phyloP scores from a whole-genome alignment of 805 yeast species.

The Candida ipomoeae region DNA sequence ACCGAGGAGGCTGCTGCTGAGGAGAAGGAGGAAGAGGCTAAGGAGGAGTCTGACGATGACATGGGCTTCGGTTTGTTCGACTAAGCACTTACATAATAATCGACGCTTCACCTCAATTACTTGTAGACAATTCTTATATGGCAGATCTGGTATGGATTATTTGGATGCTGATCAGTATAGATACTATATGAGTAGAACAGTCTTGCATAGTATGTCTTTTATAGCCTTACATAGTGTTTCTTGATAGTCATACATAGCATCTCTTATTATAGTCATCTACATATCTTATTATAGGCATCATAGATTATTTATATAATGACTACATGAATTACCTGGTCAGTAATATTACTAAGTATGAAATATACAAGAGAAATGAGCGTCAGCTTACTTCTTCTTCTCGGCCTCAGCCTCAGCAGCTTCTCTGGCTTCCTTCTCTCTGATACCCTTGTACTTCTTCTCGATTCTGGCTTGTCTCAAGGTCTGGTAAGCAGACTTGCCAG shows the following conservation, averaged over 20 bases:
- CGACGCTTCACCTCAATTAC: background rate
- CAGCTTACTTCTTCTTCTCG: slow-evolving; percentile 78
- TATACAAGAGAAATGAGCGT: slow-evolving; percentile 10
- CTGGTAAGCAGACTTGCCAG: slow-evolving; percentile 73
- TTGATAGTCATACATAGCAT: no score
- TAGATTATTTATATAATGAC: background rate
- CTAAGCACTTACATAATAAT: slow-evolving; percentile 42
- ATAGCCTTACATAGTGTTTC: no score
- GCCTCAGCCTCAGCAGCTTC: slow-evolving; percentile 99
- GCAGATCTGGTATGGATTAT: background rate
- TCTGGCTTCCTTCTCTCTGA: slow-evolving; percentile 95
- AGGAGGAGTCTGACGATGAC: slow-evolving; percentile 56
- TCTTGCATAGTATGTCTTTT: no score
- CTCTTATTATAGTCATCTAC: no score
- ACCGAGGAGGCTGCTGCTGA: slow-evolving; percentile 34
- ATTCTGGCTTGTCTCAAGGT: slow-evolving; percentile 95
- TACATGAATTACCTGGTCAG: slow-evolving; percentile 10
- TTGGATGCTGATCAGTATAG: background rate
- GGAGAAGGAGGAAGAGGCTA: slow-evolving; percentile 25
- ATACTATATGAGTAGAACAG: background rate
- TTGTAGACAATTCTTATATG: no score
- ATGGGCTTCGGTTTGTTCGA: slow-evolving; percentile 99
- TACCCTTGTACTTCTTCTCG: slow-evolving; percentile 89
- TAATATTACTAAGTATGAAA: slow-evolving; percentile 18
- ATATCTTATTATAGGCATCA: background rate